Base-by-base conservation (phyloP, 441 rosid species). In the Pelargonium cotyledonis region DNA sequence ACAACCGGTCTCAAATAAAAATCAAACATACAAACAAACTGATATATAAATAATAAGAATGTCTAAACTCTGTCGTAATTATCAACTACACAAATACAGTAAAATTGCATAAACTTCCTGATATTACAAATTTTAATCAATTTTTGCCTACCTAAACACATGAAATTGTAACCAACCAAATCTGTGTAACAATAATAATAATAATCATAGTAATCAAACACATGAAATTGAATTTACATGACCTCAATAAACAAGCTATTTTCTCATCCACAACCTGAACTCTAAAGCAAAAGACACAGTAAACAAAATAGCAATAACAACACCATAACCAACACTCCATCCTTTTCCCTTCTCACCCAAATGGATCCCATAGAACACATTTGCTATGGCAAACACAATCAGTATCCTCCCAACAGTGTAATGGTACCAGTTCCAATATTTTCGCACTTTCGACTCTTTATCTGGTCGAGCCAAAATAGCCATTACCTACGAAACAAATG, bases 351-450 rank as follows among this genome's bases (percentile, higher is more conserved):
- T 58, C 6, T 68, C 70, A 29, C 84, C 89, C 64, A 91, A 75
- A 72, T 87, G 86, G 43, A 87, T 78, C 35, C 97, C 97, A 12
- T 87, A 91, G 72, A 91, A 91, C 15, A 91, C 85, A 73, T 91
- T 87, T 55, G 85, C 83, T 46, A 85, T 78, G 5, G 88, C 87
- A 19, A 89, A 70, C 64, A 71, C 65, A 1, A 74, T 63, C 49
- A 74, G 35, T 15, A 74, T 14, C 66, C 73, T 70, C 18, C 77
- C 77, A 31, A 79, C 75, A 2, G 64, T 77, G 6, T 88, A 73
- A 72, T 90, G 98, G 76, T 90, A 90, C 91, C 91, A 90, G 14
- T 90, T 89, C 97, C 97, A 90, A 26, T 81, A 93, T 44, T 73
- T 84, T 53, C 95, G 75, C 71, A 81, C 51, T 53, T 90, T 93